Conservation (phyloP, 257 asterid genomes). For the Anisodus acutangulus region DNA sequence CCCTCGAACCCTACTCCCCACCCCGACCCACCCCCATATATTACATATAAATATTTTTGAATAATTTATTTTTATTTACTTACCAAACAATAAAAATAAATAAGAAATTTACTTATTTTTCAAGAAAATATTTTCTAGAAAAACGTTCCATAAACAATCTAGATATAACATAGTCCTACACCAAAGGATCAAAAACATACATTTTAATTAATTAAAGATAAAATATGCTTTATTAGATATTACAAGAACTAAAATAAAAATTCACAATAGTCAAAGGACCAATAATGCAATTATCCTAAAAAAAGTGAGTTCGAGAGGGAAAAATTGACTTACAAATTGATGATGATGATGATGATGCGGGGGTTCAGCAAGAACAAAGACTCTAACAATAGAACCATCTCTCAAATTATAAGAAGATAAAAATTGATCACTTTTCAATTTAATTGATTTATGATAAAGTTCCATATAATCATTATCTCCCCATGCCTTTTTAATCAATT, state of each 20-base stretch:
- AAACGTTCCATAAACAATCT: too few relatives aligned
- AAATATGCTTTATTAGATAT: too few relatives aligned
- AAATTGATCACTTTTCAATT: background rate
- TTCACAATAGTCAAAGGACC: background rate
- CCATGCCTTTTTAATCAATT: constrained; percentile 22
- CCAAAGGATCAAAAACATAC: too few relatives aligned
- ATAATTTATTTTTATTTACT: too few relatives aligned
- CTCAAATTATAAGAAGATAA: constrained; percentile 22
- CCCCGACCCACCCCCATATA: too few relatives aligned
- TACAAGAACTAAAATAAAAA: background rate
- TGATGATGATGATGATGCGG: background rate
- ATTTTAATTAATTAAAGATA: too few relatives aligned
- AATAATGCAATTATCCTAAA: background rate
- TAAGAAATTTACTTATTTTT: too few relatives aligned
- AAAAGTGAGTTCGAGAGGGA: background rate
- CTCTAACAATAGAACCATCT: constrained; percentile 14
- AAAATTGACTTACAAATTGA: background rate
- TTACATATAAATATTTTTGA: too few relatives aligned
- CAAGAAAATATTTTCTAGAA: too few relatives aligned
- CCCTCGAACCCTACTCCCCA: too few relatives aligned
- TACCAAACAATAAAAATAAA: too few relatives aligned
- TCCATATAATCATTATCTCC: constrained; percentile 1
- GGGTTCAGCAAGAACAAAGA: constrained; percentile 15
- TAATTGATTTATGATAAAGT: constrained; percentile 6
- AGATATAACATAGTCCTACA: too few relatives aligned